Conservation (phyloP, 371 early-diverging fungal genomes). For the Fennellomyces sp. region DNA sequence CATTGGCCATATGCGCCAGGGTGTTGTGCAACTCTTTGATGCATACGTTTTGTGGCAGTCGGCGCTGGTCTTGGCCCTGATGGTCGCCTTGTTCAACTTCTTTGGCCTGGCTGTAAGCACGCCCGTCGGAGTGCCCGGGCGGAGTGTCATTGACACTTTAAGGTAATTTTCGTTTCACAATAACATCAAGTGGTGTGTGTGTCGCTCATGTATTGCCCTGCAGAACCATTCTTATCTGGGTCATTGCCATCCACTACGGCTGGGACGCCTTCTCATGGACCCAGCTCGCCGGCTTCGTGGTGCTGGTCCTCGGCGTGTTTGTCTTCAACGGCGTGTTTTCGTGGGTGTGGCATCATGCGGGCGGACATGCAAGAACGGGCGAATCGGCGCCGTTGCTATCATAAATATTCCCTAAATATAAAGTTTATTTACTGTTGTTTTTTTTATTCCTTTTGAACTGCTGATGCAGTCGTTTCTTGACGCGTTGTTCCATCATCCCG, state of each 20-base stretch:
- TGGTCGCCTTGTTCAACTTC: constrained; percentile 51
- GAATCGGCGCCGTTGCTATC: constrained; percentile 43
- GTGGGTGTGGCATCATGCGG: constrained; percentile 21
- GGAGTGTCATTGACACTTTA: constrained; percentile 42
- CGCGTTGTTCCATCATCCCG: constrained; percentile 21
- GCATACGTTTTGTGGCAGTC: constrained; percentile 37
- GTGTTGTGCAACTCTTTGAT: constrained; percentile 26
- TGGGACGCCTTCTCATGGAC: constrained; percentile 48
- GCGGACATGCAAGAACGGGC: constrained; percentile 17
- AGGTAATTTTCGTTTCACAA: constrained; percentile 28
- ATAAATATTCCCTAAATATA: constrained; percentile 3
- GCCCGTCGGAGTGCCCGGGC: constrained; percentile 40
- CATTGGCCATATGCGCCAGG: constrained; percentile 26
- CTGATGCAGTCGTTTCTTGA: background rate
- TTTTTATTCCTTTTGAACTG: background rate
- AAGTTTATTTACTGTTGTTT: constrained; percentile 2
- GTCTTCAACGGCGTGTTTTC: constrained; percentile 49
- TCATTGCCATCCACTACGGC: constrained; percentile 43
- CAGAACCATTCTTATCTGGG: constrained; percentile 46
- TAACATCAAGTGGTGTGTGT: background rate
- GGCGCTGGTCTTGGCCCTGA: constrained; percentile 33
- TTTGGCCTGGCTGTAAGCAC: constrained; percentile 47
- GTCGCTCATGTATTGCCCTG: too few relatives aligned
- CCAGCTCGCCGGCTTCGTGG: constrained; percentile 31
- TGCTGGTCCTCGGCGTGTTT: constrained; percentile 38